Evolutionary conservation across 257 asterid genomes (phyloP).

Genomic region (Solanum chilense): DNA sequence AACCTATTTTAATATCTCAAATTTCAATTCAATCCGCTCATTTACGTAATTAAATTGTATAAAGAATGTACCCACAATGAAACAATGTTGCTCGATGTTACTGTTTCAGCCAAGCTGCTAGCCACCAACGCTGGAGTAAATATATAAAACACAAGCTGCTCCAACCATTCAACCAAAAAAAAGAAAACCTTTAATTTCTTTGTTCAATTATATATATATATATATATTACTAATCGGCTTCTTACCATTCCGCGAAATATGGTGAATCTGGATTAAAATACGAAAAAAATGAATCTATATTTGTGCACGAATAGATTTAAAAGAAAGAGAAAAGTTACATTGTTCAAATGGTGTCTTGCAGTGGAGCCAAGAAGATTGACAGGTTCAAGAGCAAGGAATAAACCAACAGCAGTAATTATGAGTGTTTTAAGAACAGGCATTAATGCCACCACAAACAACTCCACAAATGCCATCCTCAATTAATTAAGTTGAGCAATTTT

Average conservation of each 20-base stretch:
- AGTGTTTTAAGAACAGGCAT: slow-evolving; percentile 26
- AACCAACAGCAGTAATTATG: slow-evolving; percentile 12
- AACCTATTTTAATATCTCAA: too few relatives aligned
- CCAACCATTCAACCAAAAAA: background rate
- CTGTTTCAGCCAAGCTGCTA: slow-evolving; percentile 19
- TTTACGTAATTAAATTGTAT: too few relatives aligned
- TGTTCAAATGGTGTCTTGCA: slow-evolving; percentile 19
- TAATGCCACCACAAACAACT: slow-evolving; percentile 19
- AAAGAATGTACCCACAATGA: slow-evolving; percentile 8
- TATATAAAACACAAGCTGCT: slow-evolving; percentile 25
- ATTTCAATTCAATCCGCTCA: too few relatives aligned
- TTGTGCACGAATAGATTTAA: too few relatives aligned
- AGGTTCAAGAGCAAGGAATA: slow-evolving; percentile 18
- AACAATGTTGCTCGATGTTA: slow-evolving; percentile 12
- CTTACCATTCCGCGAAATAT: background rate
- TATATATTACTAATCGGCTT: background rate
- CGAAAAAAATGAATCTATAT: background rate
- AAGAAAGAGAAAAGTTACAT: background rate
- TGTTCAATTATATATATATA: background rate
- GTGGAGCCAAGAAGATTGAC: slow-evolving; percentile 8
- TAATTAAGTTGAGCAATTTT: background rate
- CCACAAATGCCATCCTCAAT: slow-evolving; percentile 10
- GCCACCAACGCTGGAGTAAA: slow-evolving; percentile 20
- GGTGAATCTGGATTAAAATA: background rate
- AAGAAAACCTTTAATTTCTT: background rate